Evolutionary conservation across 306 rosid genomes (phyloP).

Genomic region (Psophocarpus tetragonolobus): DNA sequence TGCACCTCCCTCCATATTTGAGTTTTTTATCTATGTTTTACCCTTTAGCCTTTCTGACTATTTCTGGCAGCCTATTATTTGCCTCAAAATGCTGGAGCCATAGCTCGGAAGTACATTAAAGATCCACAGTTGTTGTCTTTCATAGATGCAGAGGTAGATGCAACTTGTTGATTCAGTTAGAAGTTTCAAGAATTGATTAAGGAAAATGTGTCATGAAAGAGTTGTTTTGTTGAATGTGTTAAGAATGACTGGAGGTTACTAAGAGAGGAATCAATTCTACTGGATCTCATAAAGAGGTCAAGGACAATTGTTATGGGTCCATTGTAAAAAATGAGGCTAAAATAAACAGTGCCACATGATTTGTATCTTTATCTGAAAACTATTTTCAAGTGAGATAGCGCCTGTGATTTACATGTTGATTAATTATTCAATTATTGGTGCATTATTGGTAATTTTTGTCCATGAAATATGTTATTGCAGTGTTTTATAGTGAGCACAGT

Average conservation of each 20-base stretch:
- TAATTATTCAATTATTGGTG: conserved; percentile 28
- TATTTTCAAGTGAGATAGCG: conserved; percentile 7
- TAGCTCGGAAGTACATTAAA: conserved; percentile 83
- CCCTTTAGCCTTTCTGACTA: conserved; percentile 29
- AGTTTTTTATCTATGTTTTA: conserved; percentile 5
- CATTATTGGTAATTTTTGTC: conserved; percentile 19
- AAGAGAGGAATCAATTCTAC: not conserved
- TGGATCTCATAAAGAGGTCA: not conserved
- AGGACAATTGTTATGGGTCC: not conserved
- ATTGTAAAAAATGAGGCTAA: not conserved
- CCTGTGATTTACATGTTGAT: not conserved
- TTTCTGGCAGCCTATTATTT: conserved; percentile 78
- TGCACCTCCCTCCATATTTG: not conserved
- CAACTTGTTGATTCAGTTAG: conserved; percentile 32
- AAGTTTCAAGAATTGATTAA: conserved; percentile 11
- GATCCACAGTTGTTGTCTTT: conserved; percentile 83
- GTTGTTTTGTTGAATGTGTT: not conserved
- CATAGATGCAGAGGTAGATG: conserved; percentile 92
- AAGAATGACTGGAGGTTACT: not conserved
- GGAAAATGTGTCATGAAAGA: not conserved
- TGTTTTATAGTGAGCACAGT: conserved; percentile 97
- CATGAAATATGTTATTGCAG: conserved; percentile 48
- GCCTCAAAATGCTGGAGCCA: conserved; percentile 93
- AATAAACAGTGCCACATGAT: conserved; percentile 5
- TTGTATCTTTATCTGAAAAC: not conserved